Evolutionary conservation across 768 basidiomycete genomes (phyloP).

Genomic region (Fistulinella prunicolor): DNA sequence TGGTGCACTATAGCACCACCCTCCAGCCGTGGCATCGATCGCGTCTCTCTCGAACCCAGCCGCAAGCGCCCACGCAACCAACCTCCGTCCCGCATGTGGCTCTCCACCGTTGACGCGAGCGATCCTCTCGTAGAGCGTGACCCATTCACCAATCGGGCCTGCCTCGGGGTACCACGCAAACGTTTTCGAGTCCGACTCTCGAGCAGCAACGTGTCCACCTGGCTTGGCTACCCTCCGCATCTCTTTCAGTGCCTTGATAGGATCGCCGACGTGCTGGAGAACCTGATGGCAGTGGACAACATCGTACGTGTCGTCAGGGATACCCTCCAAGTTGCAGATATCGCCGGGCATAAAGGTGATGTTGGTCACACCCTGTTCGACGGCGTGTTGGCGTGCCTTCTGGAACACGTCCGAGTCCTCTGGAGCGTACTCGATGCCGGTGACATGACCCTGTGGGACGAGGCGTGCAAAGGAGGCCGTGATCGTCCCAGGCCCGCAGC

Average conservation of each 20-base stretch:
- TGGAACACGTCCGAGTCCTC: conserved; percentile 31
- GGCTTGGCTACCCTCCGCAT: conserved; percentile 46
- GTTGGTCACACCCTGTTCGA: conserved; percentile 32
- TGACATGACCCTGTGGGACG: conserved; percentile 42
- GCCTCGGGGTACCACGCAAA: conserved; percentile 37
- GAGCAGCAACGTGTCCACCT: conserved; percentile 44
- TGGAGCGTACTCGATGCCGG: conserved; percentile 39
- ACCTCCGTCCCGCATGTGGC: conserved; percentile 38
- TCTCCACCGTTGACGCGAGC: conserved; percentile 36
- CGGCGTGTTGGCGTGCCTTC: conserved; percentile 32
- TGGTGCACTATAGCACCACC: conserved; percentile 36
- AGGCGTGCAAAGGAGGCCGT: conserved; percentile 41
- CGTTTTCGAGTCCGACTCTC: conserved; percentile 40
- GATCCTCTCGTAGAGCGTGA: conserved; percentile 7
- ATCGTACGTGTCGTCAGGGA: conserved; percentile 43
- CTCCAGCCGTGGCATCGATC: conserved; percentile 30
- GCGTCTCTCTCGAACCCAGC: conserved; percentile 34
- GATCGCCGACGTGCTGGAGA: conserved; percentile 45
- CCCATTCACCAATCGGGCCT: conserved; percentile 31
- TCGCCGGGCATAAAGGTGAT: conserved; percentile 41
- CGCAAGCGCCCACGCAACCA: conserved; percentile 36
- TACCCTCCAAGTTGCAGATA: conserved; percentile 34
- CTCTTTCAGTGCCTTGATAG: conserved; percentile 41
- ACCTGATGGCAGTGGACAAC: conserved; percentile 51
- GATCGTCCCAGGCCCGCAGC: conserved; percentile 54